Base-by-base conservation (phyloP, 768 basidiomycete species). In the Gymnopilus dilepis region DNA sequence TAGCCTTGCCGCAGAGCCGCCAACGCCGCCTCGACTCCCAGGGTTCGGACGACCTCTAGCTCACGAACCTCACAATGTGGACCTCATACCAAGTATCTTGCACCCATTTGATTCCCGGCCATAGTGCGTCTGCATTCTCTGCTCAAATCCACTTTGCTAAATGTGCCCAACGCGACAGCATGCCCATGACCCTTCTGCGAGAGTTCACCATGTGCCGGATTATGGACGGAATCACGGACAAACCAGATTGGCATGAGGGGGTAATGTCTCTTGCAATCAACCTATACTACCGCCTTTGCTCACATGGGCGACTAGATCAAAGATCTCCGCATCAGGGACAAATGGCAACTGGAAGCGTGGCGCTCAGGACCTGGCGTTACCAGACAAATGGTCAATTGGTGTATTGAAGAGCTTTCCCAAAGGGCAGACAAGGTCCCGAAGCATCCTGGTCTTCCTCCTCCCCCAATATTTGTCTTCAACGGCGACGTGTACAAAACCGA, bases 181-280 rank as follows among this genome's bases (percentile, higher is more conserved):
- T 70, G 28, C 51, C 58, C 17, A 37, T 71, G 41, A 68, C 61
- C 3, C 74, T 74, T 0, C 58, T 74, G 6, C 73, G 76, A 13
- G 76, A 77, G 45, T 64, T 74, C 7, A 65, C 67, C 1, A 77
- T 77, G 77, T 52, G 76, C 17, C 69, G 65, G 9, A 66, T 77
- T 34, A 77, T 78, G 75, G 76, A 78, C 61, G 50, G 37, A 11
- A 56, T 75, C 15, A 77, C 76, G 0, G 76, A 78, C 43, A 76
- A 78, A 60, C 55, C 64, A 0, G 69, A 74, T 6, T 77, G 76
- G 77, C 53, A 74, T 40, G 53, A 60, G 31, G 76, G 77, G 65
- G 77, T 72, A 62, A 9, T n/a, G 21, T 22, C n/a, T 40, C 9
- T 21, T 4, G 12, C 30, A 3, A 30, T 21, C 11, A 13, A 5